Evolutionary conservation across 441 rosid genomes (phyloP).

Genomic region (Pelargonium citronellum): DNA sequence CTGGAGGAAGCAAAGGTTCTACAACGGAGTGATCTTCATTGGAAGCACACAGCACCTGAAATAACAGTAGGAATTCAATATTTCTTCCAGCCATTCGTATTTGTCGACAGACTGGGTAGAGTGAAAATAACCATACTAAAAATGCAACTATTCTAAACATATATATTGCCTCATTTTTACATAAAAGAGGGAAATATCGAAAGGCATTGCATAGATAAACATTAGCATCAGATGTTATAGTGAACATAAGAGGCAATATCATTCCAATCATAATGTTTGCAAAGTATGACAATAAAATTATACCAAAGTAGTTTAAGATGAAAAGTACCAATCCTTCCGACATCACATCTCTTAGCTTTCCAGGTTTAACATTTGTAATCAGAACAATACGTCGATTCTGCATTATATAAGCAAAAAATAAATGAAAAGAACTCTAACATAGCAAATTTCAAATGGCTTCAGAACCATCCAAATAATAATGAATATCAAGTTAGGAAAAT

Average conservation of each 20-base stretch:
- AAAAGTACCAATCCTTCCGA: conserved; percentile 87
- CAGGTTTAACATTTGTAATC: conserved; percentile 94
- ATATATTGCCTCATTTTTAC: not conserved
- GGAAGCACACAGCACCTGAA: conserved; percentile 84
- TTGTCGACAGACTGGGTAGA: not conserved
- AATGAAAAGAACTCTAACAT: conserved; percentile 21
- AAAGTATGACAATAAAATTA: not conserved
- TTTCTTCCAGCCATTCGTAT: not conserved
- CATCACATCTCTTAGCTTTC: conserved; percentile 87
- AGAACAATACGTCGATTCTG: conserved; percentile 73
- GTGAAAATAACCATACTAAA: not conserved
- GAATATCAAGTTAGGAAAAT: not conserved
- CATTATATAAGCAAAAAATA: conserved; percentile 26
- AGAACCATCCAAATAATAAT: not conserved
- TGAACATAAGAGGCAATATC: not conserved
- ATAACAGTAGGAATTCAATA: not conserved
- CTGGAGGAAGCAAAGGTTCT: conserved; percentile 86
- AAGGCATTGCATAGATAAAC: not conserved
- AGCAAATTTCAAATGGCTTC: conserved; percentile 21
- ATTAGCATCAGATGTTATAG: not conserved
- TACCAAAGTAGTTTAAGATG: not conserved
- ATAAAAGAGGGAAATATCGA: not conserved
- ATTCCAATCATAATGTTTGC: not conserved
- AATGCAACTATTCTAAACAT: conserved; percentile 4
- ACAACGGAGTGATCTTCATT: conserved; percentile 69